Base-by-base conservation (phyloP, 768 basidiomycete genomes). In the Leccinum boreale region DNA sequence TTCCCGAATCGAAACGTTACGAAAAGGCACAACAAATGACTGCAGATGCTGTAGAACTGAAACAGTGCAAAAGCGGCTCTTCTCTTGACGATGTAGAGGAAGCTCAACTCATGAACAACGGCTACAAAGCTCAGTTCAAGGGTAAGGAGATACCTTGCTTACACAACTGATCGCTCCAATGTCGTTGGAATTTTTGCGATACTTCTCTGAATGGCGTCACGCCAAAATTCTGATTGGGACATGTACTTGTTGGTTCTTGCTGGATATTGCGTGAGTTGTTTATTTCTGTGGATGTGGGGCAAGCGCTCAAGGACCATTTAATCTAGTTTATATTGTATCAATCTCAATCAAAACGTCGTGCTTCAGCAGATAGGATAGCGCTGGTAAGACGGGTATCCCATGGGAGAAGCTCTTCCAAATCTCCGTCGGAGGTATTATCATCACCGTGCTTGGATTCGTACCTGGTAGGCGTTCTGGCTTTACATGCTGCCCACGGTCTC, bases 121-220 rank as follows among this genome's bases (percentile, higher is more conserved):
- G n/a, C n/a, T n/a, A 82, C 67, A 79, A 80, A 60, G 77, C 79
- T 3, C 86, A 86, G 59, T 79, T 83, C 52, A 65, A 57, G 36
- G 83, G 82, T 82, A 59, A 49, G 23, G n/a, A 0, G 0, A 15
- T 10, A 19, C 15, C 23, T 50, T 42, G 10, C 4, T 21, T 23
- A 6, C 21, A 21, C 14, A 14, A 42, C 31, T 14, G 29, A 52
- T 23, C 11, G 12, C 44, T 59, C 24, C 50, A 47, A 28, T 26
- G 26, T 50, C 48, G 39, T 54, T 42, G 81, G 89, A 89, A 52
- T 89, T 88, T 67, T 14, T 83, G 49, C 55, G 55, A 0, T 91
- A 92, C 72, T 87, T 91, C 68, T 82, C 81, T 5, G 81, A 90
- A 67, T 90, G 87, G 87, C 75, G 81, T 6, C 87, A 91, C 56